Conservation (phyloP, 1,284 basidiomycete genomes). For the Takashimella tepidaria region DNA sequence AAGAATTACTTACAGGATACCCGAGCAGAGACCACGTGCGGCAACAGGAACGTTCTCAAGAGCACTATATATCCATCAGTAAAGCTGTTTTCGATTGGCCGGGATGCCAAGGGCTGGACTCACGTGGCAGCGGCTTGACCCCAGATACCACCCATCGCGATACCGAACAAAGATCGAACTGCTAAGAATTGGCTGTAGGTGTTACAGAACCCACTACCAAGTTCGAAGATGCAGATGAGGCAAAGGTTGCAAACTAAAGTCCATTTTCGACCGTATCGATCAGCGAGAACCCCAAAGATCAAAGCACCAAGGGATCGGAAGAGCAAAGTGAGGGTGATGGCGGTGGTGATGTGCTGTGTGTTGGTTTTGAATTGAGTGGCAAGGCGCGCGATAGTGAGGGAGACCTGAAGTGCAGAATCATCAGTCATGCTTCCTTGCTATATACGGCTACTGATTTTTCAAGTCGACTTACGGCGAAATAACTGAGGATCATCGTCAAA, state of each 20-base stretch:
- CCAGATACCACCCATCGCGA: slow-evolving; percentile 68
- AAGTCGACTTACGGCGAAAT: too few species aligned
- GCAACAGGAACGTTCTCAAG: slow-evolving; percentile 87
- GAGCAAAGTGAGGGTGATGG: slow-evolving; percentile 88
- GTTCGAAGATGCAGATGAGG: slow-evolving; percentile 67
- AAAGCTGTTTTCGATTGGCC: too few species aligned
- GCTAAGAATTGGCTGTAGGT: slow-evolving; percentile 52
- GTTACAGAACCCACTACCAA: slow-evolving; percentile 57
- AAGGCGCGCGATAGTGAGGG: slow-evolving; percentile 55
- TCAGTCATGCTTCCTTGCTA: slow-evolving; percentile 11
- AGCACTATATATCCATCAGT: slow-evolving; percentile 52
- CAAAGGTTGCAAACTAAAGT: slow-evolving; percentile 73
- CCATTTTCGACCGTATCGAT: slow-evolving; percentile 90
- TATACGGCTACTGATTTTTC: too few species aligned
- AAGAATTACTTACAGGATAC: slow-evolving; percentile 58
- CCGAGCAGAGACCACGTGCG: slow-evolving; percentile 76
- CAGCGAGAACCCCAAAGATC: slow-evolving; percentile 69
- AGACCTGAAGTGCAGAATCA: slow-evolving; percentile 49
- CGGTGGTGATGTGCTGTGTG: slow-evolving; percentile 51
- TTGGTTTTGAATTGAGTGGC: slow-evolving; percentile 41
- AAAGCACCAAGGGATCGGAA: slow-evolving; percentile 84
- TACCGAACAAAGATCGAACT: slow-evolving; percentile 64
- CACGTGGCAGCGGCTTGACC: slow-evolving; percentile 41
- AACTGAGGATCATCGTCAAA: too few species aligned
- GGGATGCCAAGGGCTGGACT: too few species aligned